Evolutionary conservation across 371 early-diverging fungal genomes (phyloP).

Genomic region (Dinochytrium kinnereticum): DNA sequence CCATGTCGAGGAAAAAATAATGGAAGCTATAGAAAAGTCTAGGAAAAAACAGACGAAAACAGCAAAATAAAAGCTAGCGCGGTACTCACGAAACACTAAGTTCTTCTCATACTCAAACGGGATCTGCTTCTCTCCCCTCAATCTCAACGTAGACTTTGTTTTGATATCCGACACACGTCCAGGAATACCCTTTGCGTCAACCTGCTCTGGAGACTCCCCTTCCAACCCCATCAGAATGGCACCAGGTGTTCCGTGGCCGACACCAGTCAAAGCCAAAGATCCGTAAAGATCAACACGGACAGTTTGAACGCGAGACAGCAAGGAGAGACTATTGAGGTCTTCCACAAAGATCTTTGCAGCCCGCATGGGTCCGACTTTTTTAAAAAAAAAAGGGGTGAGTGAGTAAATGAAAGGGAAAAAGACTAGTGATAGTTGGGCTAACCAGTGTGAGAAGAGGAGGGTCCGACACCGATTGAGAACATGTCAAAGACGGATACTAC

Average conservation of each 20-base stretch:
- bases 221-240: constrained; percentile 78
- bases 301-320: constrained; percentile 66
- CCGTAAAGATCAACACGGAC: constrained; percentile 92
- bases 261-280: constrained; percentile 91
- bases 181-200: constrained; percentile 81
- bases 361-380: constrained; percentile 90
- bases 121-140: constrained; percentile 80
- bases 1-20: constrained; percentile 11
- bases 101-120: constrained; percentile 82
- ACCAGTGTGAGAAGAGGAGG: constrained; percentile 69
- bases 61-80: background rate
- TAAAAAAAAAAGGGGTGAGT: constrained; percentile 43
- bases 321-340: constrained; percentile 69
- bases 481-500: constrained; percentile 94
- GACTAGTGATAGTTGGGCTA: background rate
- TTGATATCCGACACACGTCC: constrained; percentile 77
- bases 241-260: constrained; percentile 93
- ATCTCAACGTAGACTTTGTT: constrained; percentile 66
- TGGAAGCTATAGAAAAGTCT: background rate
- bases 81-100: constrained; percentile 68
- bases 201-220: constrained; percentile 90
- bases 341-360: constrained; percentile 92
- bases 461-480: constrained; percentile 95
- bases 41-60: no score
- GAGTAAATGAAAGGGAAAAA: background rate